phyloP scores from a whole-genome alignment of 768 basidiomycete genomes.

The Galerina sulciceps region DNA sequence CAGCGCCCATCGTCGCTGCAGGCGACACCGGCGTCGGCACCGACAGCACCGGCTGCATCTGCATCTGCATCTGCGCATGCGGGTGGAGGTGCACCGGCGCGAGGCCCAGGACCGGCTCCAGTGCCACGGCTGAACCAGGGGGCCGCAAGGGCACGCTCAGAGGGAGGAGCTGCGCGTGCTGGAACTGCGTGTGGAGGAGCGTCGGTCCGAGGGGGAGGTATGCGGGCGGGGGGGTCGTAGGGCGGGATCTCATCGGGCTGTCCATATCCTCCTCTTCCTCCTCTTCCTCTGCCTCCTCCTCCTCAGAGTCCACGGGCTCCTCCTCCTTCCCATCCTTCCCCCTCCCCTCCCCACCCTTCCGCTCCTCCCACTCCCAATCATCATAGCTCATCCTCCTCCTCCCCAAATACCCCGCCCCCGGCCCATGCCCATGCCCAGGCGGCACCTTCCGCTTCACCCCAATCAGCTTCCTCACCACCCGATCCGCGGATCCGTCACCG shows the following conservation, averaged over 20 bases:
- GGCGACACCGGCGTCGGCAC: constrained; percentile 89
- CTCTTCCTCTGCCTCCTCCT: constrained; percentile 30
- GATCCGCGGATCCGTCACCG: constrained; percentile 72
- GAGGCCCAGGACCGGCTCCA: too few relatives aligned
- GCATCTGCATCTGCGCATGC: not conserved
- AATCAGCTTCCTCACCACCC: constrained; percentile 70
- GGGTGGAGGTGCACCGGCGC: constrained; percentile 39
- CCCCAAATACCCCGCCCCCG: not conserved
- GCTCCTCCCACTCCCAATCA: not conserved
- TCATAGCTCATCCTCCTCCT: not conserved
- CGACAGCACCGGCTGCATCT: constrained; percentile 32
- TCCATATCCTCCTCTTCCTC: constrained; percentile 41
- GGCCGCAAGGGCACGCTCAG: constrained; percentile 64
- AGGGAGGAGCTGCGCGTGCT: constrained; percentile 65
- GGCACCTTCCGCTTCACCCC: constrained; percentile 69
- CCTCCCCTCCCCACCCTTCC: not conserved
- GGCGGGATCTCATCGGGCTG: constrained; percentile 47
- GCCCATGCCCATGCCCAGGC: constrained; percentile 3
- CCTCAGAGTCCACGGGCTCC: constrained; percentile 27
- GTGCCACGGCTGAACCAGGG: constrained; percentile 50
- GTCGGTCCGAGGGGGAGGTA: constrained; percentile 75
- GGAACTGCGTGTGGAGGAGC: constrained; percentile 70
- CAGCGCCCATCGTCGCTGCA: constrained; percentile 66
- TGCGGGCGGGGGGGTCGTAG: constrained; percentile 70
- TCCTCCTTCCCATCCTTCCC: constrained; percentile 48